phyloP scores from a whole-genome alignment of 2,329 filamentous ascomycete species.

The Ascochyta fabae region DNA sequence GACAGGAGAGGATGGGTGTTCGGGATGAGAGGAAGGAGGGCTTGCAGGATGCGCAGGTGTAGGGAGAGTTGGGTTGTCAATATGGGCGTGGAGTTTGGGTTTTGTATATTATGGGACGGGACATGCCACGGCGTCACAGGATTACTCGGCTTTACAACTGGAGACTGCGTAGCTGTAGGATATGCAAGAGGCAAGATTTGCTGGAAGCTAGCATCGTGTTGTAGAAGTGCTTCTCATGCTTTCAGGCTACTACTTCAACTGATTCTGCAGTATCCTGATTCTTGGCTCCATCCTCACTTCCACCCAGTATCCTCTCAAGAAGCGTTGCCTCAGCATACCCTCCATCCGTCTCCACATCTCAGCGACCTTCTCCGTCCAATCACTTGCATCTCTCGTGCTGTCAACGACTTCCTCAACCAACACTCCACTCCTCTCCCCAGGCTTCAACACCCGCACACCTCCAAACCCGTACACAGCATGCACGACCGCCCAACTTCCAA shows the following conservation, averaged over 20 bases:
- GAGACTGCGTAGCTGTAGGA: background rate
- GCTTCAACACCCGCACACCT: slow-evolving; percentile 57
- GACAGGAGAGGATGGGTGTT: background rate
- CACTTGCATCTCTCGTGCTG: slow-evolving; percentile 19
- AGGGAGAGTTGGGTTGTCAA: background rate
- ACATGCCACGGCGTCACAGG: background rate
- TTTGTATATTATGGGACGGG: slow-evolving; percentile 4
- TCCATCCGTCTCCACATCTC: slow-evolving; percentile 41
- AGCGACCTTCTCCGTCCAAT: slow-evolving; percentile 29
- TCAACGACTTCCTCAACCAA: slow-evolving; percentile 22
- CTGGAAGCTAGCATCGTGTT: background rate
- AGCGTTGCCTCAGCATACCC: slow-evolving; percentile 40
- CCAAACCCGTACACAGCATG: slow-evolving; percentile 59
- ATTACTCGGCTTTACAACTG: background rate
- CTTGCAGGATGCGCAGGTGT: background rate
- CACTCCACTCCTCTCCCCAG: slow-evolving; percentile 44
- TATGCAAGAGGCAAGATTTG: background rate
- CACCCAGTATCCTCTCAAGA: slow-evolving; percentile 61
- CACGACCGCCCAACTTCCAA: slow-evolving; percentile 60
- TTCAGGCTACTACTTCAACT: slow-evolving; percentile 15
- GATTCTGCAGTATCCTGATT: slow-evolving; percentile 58
- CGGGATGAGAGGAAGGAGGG: background rate
- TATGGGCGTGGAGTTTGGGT: background rate
- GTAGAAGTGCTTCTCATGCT: background rate
- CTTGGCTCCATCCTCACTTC: slow-evolving; percentile 61